phyloP scores from a whole-genome alignment of 495 filamentous ascomycete species.

The Penicillium cinerascens region DNA sequence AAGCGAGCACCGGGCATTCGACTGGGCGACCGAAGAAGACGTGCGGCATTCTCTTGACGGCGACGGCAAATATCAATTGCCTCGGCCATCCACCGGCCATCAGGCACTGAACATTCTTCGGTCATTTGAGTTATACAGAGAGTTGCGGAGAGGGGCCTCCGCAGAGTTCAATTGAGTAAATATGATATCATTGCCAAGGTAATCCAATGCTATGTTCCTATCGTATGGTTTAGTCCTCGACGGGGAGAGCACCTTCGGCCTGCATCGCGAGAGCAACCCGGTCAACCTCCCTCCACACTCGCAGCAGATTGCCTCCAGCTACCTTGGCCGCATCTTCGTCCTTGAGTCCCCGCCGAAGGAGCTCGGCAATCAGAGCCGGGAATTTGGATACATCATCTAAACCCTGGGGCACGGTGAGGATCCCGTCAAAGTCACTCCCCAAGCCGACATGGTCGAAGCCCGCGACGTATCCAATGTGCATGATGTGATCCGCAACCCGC shows the following conservation, averaged over 20 bases:
- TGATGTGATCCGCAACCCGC: constrained; percentile 69
- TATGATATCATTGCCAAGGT: background rate
- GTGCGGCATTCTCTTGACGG: constrained; percentile 13
- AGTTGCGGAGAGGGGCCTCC: background rate
- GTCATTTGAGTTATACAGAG: constrained; percentile 13
- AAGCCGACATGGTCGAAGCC: constrained; percentile 61
- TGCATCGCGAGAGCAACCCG: constrained; percentile 61
- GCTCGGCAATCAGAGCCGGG: constrained; percentile 72
- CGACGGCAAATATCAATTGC: constrained; percentile 11
- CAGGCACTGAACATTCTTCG: constrained; percentile 18
- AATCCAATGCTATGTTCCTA: background rate
- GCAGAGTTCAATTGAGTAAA: background rate
- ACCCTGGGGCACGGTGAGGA: constrained; percentile 43
- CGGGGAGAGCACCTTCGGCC: constrained; percentile 51
- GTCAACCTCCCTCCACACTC: constrained; percentile 75
- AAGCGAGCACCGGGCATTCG: constrained; percentile 42
- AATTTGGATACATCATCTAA: constrained; percentile 79
- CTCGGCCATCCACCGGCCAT: background rate
- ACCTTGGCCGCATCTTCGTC: constrained; percentile 65
- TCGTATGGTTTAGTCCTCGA: constrained; percentile 56
- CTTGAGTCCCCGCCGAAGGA: constrained; percentile 63
- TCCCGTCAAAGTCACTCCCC: constrained; percentile 64
- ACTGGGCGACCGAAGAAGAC: constrained; percentile 46
- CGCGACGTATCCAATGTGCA: constrained; percentile 52
- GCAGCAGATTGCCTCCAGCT: constrained; percentile 68